phyloP scores from a whole-genome alignment of 768 basidiomycete species.

The Boletellus sp. region DNA sequence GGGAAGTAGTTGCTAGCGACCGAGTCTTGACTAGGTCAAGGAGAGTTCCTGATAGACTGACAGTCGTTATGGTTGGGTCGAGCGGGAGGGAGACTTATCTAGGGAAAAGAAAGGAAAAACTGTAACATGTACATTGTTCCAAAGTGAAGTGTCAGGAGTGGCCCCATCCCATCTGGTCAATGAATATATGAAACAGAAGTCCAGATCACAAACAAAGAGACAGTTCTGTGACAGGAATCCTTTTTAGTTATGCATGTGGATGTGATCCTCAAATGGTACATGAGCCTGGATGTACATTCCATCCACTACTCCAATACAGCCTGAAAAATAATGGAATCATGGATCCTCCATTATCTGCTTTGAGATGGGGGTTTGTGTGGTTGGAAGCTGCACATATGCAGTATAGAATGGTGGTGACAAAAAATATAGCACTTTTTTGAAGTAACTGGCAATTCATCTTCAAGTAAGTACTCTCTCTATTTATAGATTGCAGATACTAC shows the following conservation, averaged over 20 bases:
- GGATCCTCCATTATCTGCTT: neutral
- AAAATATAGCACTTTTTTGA: neutral
- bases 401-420: neutral
- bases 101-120: too few relatives aligned
- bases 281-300: too few relatives aligned
- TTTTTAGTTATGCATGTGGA: neutral
- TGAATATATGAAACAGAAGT: neutral
- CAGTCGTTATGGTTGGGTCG: too few relatives aligned
- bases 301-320: neutral
- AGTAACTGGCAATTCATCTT: neutral
- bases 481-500: neutral
- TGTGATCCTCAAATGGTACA: too few relatives aligned
- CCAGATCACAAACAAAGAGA: neutral
- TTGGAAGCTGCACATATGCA: neutral
- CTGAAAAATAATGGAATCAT: neutral
- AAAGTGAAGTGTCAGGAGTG: too few relatives aligned
- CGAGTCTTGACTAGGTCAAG: too few relatives aligned
- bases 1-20: too few relatives aligned
- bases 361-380: neutral
- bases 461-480: neutral
- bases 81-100: too few relatives aligned
- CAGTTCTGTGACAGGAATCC: neutral
- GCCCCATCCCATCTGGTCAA: neutral
- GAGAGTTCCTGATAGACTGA: too few relatives aligned
- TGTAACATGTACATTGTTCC: too few relatives aligned